These are phyloP conservation scores for Exsudoporus frostii DNA, from an alignment of 768 basidiomycete species.

Conservation along the genomic window DNA sequence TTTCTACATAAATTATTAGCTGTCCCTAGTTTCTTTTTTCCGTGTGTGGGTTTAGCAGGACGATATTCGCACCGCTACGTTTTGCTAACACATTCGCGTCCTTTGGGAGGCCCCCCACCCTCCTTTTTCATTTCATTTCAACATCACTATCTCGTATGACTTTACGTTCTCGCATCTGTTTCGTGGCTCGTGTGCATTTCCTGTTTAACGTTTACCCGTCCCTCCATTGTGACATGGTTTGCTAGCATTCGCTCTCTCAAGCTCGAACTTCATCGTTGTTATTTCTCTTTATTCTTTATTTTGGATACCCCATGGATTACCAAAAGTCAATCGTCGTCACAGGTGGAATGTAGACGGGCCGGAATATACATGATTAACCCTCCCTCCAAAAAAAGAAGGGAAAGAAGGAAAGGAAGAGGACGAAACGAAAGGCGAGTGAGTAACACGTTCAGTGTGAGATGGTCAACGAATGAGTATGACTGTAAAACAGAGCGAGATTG, in stretches of 20 bases:
- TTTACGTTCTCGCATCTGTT: background rate
- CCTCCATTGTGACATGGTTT: background rate
- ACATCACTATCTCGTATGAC: background rate
- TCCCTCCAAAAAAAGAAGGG: background rate
- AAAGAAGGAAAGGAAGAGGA: too few species aligned
- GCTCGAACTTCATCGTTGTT: background rate
- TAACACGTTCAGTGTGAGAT: background rate
- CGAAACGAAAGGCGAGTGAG: background rate
- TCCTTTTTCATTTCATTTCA: background rate
- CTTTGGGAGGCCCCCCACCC: background rate
- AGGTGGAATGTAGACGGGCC: background rate
- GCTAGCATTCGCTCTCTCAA: conserved; percentile 5
- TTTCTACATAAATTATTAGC: conserved; percentile 20
- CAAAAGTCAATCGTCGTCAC: background rate
- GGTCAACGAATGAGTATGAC: background rate
- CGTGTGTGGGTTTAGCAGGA: conserved; percentile 8
- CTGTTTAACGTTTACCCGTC: background rate
- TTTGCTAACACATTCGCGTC: background rate
- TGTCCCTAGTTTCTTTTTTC: background rate
- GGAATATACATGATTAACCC: background rate
- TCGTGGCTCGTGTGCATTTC: too few species aligned
- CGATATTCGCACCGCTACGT: background rate
- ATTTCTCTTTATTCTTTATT: background rate
- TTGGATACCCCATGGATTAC: conserved; percentile 19
- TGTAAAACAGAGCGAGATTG: background rate